Percentiles rank a stretch among this genome's conserved stretches.
Evolutionary conservation across 2,329 filamentous ascomycete species (phyloP).

Genomic region (Knufia fluminis): DNA sequence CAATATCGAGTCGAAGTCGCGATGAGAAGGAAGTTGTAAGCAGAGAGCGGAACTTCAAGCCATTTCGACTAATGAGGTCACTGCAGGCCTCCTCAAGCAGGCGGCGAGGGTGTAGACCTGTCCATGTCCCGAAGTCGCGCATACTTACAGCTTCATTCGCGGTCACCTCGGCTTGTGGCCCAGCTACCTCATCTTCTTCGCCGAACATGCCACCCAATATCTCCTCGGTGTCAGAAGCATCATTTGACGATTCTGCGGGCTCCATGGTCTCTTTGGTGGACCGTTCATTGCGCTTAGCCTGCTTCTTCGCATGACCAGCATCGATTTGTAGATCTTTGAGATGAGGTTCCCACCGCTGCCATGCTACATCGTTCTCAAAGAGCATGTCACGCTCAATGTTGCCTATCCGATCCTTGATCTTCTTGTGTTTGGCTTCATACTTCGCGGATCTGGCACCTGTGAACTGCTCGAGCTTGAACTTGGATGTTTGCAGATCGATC

Average conservation of each 20-base stretch:
- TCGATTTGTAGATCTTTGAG: constrained; percentile 54
- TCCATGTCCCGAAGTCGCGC: constrained; percentile 75
- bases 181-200: constrained; percentile 31
- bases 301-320: constrained; percentile 36
- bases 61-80: constrained; percentile 60
- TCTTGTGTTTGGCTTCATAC: constrained; percentile 48
- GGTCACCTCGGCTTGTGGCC: constrained; percentile 16
- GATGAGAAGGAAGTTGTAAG: constrained; percentile 68
- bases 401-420: constrained; percentile 59
- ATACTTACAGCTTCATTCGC: constrained; percentile 50
- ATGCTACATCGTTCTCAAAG: constrained; percentile 59
- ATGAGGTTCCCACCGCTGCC: constrained; percentile 55
- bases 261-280: constrained; percentile 29
- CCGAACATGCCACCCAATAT: constrained; percentile 52
- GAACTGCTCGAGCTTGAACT: constrained; percentile 40
- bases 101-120: constrained; percentile 64
- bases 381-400: constrained; percentile 67
- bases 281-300: not conserved
- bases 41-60: constrained; percentile 57
- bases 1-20: constrained; percentile 63
- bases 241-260: constrained; percentile 15
- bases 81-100: constrained; percentile 82
- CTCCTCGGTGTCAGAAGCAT: constrained; percentile 37
- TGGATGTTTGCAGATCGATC: constrained; percentile 60
- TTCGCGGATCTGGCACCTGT: constrained; percentile 31